Percentiles rank a stretch among this genome's conserved stretches.
phyloP scores from a whole-genome alignment of 2,329 filamentous ascomycete species.

The Aspergillus fumigatus region DNA sequence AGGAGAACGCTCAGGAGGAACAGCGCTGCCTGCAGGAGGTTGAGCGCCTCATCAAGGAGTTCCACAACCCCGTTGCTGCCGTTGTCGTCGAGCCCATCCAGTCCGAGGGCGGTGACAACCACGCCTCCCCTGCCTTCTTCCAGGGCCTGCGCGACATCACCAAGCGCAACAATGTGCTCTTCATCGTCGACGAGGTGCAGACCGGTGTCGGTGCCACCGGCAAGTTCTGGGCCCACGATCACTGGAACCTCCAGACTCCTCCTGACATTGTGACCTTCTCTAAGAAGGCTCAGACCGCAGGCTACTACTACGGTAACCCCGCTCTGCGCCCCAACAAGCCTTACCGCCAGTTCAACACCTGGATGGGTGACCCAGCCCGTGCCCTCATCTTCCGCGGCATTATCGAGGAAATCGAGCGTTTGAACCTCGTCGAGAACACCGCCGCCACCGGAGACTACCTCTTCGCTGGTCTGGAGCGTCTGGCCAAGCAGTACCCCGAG shows the following conservation, averaged over 20 bases:
- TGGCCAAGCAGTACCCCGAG: conserved; percentile 67
- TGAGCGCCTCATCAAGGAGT: conserved; percentile 73
- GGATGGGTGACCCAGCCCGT: conserved; percentile 89
- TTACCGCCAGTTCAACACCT: conserved; percentile 95
- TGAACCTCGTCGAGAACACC: conserved; percentile 75
- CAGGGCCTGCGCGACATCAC: conserved; percentile 74
- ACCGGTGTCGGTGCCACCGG: conserved; percentile 89
- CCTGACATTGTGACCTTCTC: conserved; percentile 94
- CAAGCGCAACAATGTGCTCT: conserved; percentile 59
- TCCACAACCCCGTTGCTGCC: conserved; percentile 73
- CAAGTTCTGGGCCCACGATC: conserved; percentile 95
- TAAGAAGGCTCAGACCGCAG: conserved; percentile 92
- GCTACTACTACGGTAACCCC: conserved; percentile 83
- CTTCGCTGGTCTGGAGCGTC: conserved; percentile 61
- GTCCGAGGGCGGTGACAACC: conserved; percentile 92
- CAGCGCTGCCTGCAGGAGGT: conserved; percentile 76
- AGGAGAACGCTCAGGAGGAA: conserved; percentile 79
- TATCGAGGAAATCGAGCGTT: conserved; percentile 70
- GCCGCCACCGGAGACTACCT: conserved; percentile 75
- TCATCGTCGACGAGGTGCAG: conserved; percentile 94
- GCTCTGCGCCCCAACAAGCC: conserved; percentile 83
- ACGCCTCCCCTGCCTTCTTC: conserved; percentile 85
- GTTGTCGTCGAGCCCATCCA: conserved; percentile 87
- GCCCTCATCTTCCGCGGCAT: conserved; percentile 83
- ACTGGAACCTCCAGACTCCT: conserved; percentile 75